A percentile compares a stretch with the other conserved stretches of the same genome.
Conservation (phyloP, 129 eudicot species). For the Helianthus annuus region HanXRQr2.0-SUNRISE NC_035449.2:6225869-6226368, state of each 20-base stretch:
- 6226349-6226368: conserved; percentile 73
- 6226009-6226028: conserved; percentile 8
- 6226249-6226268: too few relatives aligned
- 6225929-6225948: conserved; percentile 86
- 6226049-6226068: conserved; percentile 93
- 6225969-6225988: conserved; percentile 88
- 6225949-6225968: conserved; percentile 79
- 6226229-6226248: too few relatives aligned
- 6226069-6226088: conserved; percentile 89
- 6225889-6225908: conserved; percentile 36
- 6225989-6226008: conserved; percentile 69
- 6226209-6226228: too few relatives aligned
- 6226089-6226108: conserved; percentile 49
- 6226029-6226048: conserved; percentile 39
- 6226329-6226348: conserved; percentile 81
- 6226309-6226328: conserved; percentile 56
- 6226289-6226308: too few relatives aligned
- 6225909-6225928: conserved; percentile 55
- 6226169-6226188: too few relatives aligned
- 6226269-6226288: too few relatives aligned
- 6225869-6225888: neutral
- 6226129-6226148: conserved; percentile 5
- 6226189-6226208: too few relatives aligned
- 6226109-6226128: too few relatives aligned
- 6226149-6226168: too few relatives aligned